Evolutionary conservation across 768 basidiomycete genomes (phyloP).

Genomic region (Artomyces pyxidatus): DNA sequence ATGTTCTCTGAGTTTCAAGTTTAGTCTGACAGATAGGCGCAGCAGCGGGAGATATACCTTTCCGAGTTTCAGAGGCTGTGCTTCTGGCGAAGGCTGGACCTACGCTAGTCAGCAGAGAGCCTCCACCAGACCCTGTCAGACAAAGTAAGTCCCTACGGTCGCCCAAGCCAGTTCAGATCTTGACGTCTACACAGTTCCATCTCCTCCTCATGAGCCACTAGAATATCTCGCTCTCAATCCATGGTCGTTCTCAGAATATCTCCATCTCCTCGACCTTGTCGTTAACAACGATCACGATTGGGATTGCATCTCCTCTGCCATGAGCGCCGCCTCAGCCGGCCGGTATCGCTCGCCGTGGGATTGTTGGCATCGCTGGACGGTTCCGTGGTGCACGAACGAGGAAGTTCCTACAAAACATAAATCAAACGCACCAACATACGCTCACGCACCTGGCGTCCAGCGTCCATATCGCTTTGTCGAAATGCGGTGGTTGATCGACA

Average conservation of each 20-base stretch:
- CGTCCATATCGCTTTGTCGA: constrained; percentile 9
- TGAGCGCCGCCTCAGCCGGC: constrained; percentile 1
- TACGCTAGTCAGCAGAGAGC: too few species aligned
- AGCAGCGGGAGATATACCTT: too few species aligned
- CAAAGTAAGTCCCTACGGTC: too few species aligned
- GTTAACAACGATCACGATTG: constrained; percentile 4
- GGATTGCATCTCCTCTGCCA: constrained; percentile 8
- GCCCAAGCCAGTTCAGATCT: neutral
- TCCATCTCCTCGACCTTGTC: constrained; percentile 9
- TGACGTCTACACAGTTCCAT: constrained; percentile 1
- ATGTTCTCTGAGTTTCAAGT: too few species aligned
- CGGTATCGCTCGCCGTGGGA: constrained; percentile 13
- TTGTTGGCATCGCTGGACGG: constrained; percentile 16
- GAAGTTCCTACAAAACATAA: neutral
- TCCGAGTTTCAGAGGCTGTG: too few species aligned
- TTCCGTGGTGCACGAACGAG: constrained; percentile 11
- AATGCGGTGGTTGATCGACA: constrained; percentile 7
- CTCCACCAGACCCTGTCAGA: too few species aligned
- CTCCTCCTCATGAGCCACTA: constrained; percentile 8
- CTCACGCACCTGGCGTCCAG: constrained; percentile 15
- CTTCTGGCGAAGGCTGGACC: too few species aligned
- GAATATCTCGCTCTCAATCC: constrained; percentile 10
- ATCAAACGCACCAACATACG: constrained; percentile 3
- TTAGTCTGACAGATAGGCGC: too few species aligned
- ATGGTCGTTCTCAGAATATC: constrained; percentile 14